Evolutionary conservation across 2,329 filamentous ascomycete genomes (phyloP).

Genomic region (Lojkania enalia): DNA sequence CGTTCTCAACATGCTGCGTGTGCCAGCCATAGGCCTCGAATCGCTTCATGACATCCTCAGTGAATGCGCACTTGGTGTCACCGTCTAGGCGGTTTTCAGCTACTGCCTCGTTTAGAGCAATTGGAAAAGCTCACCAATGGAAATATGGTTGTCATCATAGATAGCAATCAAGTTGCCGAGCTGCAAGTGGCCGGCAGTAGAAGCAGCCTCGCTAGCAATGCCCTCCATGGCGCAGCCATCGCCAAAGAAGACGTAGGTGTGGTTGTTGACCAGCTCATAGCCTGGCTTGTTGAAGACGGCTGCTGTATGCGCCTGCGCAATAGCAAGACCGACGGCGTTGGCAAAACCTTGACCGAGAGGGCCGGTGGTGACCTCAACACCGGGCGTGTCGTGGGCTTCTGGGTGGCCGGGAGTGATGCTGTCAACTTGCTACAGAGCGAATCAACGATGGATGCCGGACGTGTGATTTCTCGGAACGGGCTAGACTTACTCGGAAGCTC

Average conservation of each 20-base stretch:
- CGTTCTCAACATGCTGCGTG: constrained; percentile 78
- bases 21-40: constrained; percentile 99
- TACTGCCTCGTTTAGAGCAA: background rate
- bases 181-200: constrained; percentile 92
- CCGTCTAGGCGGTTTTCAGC: constrained; percentile 63
- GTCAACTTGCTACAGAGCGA: constrained; percentile 60
- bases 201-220: constrained; percentile 89
- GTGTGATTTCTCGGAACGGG: constrained; percentile 52
- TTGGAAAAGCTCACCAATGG: constrained; percentile 59
- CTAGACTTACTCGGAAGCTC: constrained; percentile 81
- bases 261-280: constrained; percentile 89
- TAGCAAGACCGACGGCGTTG: constrained; percentile 97
- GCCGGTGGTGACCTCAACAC: constrained; percentile 96
- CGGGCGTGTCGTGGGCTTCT: constrained; percentile 93
- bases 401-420: constrained; percentile 94
- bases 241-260: constrained; percentile 96
- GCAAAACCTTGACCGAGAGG: constrained; percentile 96
- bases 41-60: constrained; percentile 91
- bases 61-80: constrained; percentile 94
- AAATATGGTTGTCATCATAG: constrained; percentile 99
- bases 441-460: constrained; percentile 37
- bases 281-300: constrained; percentile 96
- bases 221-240: constrained; percentile 99
- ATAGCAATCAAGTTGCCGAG: constrained; percentile 96
- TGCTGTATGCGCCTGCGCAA: constrained; percentile 89